phyloP scores from a whole-genome alignment of 305 asterid species.

The Vinca major region DNA sequence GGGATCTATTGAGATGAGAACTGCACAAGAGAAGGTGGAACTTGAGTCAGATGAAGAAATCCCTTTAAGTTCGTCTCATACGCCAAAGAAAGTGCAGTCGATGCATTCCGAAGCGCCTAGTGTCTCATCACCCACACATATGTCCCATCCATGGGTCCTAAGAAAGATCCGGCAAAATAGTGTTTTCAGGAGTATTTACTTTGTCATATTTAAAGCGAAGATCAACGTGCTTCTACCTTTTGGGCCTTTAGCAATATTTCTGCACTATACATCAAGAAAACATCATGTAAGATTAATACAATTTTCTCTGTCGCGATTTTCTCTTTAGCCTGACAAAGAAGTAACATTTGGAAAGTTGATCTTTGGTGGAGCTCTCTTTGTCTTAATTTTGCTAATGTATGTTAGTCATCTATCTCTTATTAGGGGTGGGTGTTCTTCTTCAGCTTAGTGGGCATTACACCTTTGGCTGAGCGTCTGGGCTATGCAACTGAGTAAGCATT shows the following conservation, averaged over 20 bases:
- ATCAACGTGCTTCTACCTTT: slow-evolving; percentile 81
- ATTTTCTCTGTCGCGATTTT: slow-evolving; percentile 4
- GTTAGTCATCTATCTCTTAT: background rate
- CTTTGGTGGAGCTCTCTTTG: background rate
- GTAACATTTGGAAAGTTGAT: slow-evolving; percentile 5
- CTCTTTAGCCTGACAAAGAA: slow-evolving; percentile 15
- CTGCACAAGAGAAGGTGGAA: slow-evolving; percentile 46
- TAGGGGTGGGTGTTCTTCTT: slow-evolving; percentile 91
- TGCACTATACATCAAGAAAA: slow-evolving; percentile 59
- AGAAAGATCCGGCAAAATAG: slow-evolving; percentile 43
- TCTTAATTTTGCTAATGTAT: slow-evolving; percentile 11
- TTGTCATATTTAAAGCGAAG: slow-evolving; percentile 69
- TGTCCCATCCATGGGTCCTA: slow-evolving; percentile 41
- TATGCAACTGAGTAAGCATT: slow-evolving; percentile 82
- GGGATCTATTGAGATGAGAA: slow-evolving; percentile 45
- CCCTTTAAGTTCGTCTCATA: slow-evolving; percentile 44
- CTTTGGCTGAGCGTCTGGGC: slow-evolving; percentile 96
- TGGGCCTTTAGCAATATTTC: slow-evolving; percentile 75
- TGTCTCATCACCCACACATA: slow-evolving; percentile 29
- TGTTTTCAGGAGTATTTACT: slow-evolving; percentile 55
- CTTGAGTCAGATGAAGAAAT: slow-evolving; percentile 67
- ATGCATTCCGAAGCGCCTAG: slow-evolving; percentile 46
- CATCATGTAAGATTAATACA: slow-evolving; percentile 44
- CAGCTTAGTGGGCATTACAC: slow-evolving; percentile 77
- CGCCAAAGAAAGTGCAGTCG: slow-evolving; percentile 38